Conservation (phyloP, 768 basidiomycete species). For the Cantharellus cinnabarinus region DNA sequence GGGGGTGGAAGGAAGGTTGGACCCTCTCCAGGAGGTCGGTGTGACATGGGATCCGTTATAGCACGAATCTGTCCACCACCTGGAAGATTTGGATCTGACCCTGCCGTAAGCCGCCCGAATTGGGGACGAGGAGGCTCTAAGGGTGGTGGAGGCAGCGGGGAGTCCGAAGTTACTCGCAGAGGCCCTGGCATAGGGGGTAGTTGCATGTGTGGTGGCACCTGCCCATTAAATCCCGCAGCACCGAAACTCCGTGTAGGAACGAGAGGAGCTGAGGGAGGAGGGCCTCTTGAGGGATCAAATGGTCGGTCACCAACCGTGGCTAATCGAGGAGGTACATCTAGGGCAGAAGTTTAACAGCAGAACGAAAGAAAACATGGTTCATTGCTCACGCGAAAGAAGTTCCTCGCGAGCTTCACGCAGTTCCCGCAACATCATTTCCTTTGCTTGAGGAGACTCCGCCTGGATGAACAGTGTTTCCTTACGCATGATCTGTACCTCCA, state of each 20-base stretch:
- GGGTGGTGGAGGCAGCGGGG: not conserved
- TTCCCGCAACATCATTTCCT: constrained; percentile 45
- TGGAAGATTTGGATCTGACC: not conserved
- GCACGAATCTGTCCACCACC: not conserved
- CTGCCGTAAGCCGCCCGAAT: not conserved
- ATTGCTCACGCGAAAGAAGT: constrained; percentile 33
- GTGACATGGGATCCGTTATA: no score
- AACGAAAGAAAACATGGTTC: no score
- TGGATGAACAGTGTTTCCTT: constrained; percentile 66
- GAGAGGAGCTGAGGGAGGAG: not conserved
- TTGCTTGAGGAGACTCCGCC: constrained; percentile 31
- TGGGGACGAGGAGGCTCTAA: not conserved
- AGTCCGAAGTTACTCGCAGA: not conserved
- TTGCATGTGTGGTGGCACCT: no score
- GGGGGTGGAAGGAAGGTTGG: constrained; percentile 9
- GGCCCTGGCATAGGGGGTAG: not conserved
- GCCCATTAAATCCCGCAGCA: no score
- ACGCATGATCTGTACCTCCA: constrained; percentile 67
- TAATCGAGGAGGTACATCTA: no score
- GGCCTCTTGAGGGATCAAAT: not conserved
- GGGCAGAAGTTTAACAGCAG: no score
- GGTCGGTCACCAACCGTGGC: no score
- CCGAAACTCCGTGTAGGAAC: not conserved
- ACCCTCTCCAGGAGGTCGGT: not conserved
- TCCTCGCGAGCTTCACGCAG: constrained; percentile 31